Conservation (phyloP, 1,284 basidiomycete species). For the Ustilago trichophora region DNA sequence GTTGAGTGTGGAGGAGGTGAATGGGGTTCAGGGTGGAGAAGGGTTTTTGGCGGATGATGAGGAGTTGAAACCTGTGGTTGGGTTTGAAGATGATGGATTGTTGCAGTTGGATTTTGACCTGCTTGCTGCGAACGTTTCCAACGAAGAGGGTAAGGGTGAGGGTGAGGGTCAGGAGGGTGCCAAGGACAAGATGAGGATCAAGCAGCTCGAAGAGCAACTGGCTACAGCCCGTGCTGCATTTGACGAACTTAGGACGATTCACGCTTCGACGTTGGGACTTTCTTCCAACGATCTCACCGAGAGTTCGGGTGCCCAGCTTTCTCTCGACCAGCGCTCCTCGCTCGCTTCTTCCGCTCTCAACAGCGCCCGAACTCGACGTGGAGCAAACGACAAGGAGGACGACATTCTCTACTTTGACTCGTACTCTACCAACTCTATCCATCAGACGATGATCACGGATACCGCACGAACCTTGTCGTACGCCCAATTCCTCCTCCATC, state of each 20-base stretch:
- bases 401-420: constrained; percentile 94
- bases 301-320: constrained; percentile 1
- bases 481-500: constrained; percentile 81
- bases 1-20: constrained; percentile 23
- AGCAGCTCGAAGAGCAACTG: constrained; percentile 50
- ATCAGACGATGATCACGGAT: constrained; percentile 76
- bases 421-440: constrained; percentile 84
- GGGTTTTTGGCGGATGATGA: constrained; percentile 49
- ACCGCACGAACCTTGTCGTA: constrained; percentile 92
- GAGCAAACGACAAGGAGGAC: constrained; percentile 68
- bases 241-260: constrained; percentile 50
- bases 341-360: constrained; percentile 16
- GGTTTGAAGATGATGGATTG: constrained; percentile 62
- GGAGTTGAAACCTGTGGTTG: constrained; percentile 59
- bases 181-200: no score
- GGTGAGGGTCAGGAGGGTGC: no score
- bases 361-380: constrained; percentile 10
- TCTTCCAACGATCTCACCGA: constrained; percentile 21
- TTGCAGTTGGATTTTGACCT: constrained; percentile 61
- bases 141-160: no score
- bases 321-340: constrained; percentile 3
- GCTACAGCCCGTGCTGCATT: constrained; percentile 39
- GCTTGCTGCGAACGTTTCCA: no score
- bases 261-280: constrained; percentile 35
- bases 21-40: constrained; percentile 21